Evolutionary conservation across 106 monocot species (phyloP).

Genomic region (Apostasia shenzhenica): DNA sequence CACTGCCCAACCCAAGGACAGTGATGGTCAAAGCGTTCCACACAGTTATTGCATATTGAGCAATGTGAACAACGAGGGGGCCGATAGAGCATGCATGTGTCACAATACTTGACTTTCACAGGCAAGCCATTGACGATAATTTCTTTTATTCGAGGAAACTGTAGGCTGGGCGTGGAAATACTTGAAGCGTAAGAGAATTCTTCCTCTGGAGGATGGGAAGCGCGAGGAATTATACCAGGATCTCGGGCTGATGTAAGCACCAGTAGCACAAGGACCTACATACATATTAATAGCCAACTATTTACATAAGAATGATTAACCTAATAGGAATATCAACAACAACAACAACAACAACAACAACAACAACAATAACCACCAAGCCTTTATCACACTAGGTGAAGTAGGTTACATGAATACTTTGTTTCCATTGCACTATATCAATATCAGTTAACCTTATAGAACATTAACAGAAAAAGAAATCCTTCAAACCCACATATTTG

Average conservation of each 20-base stretch:
- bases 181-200: conserved; percentile 51
- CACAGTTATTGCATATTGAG: conserved; percentile 36
- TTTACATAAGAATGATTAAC: too few relatives aligned
- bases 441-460: too few relatives aligned
- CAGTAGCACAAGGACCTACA: conserved; percentile 59
- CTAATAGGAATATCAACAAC: too few relatives aligned
- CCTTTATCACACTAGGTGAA: too few relatives aligned
- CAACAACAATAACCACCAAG: too few relatives aligned
- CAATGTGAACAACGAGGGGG: conserved; percentile 35
- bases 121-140: conserved; percentile 20
- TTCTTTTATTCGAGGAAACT: conserved; percentile 28
- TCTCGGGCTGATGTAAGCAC: conserved; percentile 77
- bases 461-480: too few relatives aligned
- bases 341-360: too few relatives aligned
- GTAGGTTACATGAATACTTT: too few relatives aligned
- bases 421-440: too few relatives aligned
- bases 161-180: conserved; percentile 33
- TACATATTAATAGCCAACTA: too few relatives aligned
- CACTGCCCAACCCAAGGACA: conserved; percentile 41
- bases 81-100: conserved; percentile 33
- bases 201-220: conserved; percentile 86
- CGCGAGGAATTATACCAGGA: conserved; percentile 84
- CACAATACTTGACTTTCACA: conserved; percentile 30
- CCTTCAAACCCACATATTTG: too few relatives aligned
- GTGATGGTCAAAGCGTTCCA: conserved; percentile 36